Percentiles rank a stretch among this genome's conserved stretches.
Conservation (phyloP, 1,284 basidiomycete genomes). For the Cerioporus squamosus region DNA sequence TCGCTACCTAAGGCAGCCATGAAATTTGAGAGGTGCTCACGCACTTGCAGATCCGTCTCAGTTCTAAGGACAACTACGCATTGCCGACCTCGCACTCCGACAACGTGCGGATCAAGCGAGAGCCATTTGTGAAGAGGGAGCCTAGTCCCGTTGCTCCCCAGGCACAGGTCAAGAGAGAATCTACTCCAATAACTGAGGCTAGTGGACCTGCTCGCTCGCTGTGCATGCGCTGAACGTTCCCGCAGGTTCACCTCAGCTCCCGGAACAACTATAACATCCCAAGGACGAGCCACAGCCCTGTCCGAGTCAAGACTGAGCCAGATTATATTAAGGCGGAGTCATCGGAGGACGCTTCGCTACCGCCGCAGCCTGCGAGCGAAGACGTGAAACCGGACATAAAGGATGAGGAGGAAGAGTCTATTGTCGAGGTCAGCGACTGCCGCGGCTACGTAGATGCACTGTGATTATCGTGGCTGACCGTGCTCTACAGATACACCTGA, state of each 20-base stretch:
- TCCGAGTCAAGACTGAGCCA: background rate
- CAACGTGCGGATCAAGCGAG: background rate
- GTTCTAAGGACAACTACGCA: slow-evolving; percentile 3
- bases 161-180: background rate
- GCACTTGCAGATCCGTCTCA: slow-evolving; percentile 5
- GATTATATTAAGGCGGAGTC: background rate
- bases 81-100: background rate
- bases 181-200: background rate
- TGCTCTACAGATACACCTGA: no score
- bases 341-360: no score
- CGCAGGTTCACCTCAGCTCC: slow-evolving; percentile 4
- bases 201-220: background rate
- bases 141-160: background rate
- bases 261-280: background rate
- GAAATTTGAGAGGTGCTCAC: background rate
- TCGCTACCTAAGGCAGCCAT: background rate
- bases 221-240: no score
- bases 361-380: background rate
- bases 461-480: no score
- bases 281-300: background rate
- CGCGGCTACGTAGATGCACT: no score
- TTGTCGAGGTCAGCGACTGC: slow-evolving; percentile 7
- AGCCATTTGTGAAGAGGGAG: background rate
- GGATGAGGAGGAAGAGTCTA: slow-evolving; percentile 2
- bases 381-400: background rate